Base-by-base conservation (phyloP, 495 filamentous ascomycete species). In the Xanthoparmelia taractica region DNA sequence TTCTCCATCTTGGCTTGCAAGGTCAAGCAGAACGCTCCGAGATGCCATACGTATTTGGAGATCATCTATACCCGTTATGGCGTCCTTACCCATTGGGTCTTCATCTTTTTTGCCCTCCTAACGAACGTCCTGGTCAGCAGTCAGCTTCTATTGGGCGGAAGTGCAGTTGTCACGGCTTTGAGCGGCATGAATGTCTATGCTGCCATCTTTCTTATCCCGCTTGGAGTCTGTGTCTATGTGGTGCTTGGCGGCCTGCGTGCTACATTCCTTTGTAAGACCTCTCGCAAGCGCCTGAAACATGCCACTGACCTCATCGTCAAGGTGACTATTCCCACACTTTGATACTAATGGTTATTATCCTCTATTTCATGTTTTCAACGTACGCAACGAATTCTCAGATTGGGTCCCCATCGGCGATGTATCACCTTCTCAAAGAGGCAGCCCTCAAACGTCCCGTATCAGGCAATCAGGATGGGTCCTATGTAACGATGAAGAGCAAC, bases 401-500 rank as follows among this genome's bases (percentile, higher is more conserved):
- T 17, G 81, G 81, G 0, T 75, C 72, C 31, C 76, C 78, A 0
- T 63, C 60, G 15, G 74, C 68, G 43, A 68, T 83, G 55, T 84
- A 82, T 66, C 76, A 80, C 25, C 67, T 82, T 27, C 71, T 83
- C 5, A 67, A 73, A 31, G 73, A 76, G 40, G 81, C 81, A 0
- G 77, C 76, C 10, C 36, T 66, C 50, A 70, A 63, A 15, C 76
- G 75, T 60, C 81, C 80, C 1, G 73, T 84, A 10, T 71, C 71
- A 0, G 73, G 79, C 15, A 84, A 84, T 61, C 72, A 73, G 2
- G 74, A 77, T 2, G 81, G 79, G 10, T 79, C 76, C 5, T 83
- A 81, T 68, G 70, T 84, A n/a, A 75, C 81, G 6, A 79, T 84
- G 69, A 77, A 71, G 18, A 79, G 75, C 60, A 72, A 76, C 45